Conservation (phyloP, 2,329 filamentous ascomycete species). For the Zasmidium angulare region DNA sequence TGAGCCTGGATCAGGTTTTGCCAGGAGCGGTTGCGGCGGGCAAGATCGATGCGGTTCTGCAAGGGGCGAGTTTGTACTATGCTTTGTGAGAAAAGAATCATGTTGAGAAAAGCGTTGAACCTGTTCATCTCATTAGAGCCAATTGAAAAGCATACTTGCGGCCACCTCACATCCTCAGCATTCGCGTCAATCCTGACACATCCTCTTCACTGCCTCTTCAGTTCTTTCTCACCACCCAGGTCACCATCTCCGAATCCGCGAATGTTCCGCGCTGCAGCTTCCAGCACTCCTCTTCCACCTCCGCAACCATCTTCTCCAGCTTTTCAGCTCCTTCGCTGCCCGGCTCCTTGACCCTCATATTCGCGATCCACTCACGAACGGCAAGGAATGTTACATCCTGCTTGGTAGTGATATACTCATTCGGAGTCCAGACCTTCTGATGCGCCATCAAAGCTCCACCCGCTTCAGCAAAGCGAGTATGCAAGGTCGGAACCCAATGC, state of each 20-base stretch:
- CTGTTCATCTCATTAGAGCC: too few relatives aligned
- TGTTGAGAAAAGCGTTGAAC: too few relatives aligned
- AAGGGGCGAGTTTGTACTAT: conserved; percentile 18
- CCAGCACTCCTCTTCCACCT: conserved; percentile 20
- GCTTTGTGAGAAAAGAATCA: conserved; percentile 1
- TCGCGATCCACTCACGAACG: conserved; percentile 17
- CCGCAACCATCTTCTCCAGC: conserved; percentile 12
- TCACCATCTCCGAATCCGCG: conserved; percentile 19
- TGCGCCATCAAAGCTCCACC: conserved; percentile 13
- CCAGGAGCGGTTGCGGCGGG: conserved; percentile 19
- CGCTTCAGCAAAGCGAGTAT: conserved; percentile 5
- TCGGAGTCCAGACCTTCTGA: conserved; percentile 14
- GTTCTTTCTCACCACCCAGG: conserved; percentile 22
- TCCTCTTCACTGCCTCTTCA: neutral
- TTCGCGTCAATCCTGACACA: too few relatives aligned
- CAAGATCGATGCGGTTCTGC: conserved; percentile 22
- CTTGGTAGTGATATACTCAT: conserved; percentile 12
- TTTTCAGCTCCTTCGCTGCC: conserved; percentile 2
- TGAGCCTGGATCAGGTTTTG: conserved; percentile 21
- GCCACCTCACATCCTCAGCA: too few relatives aligned
- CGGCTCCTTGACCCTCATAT: conserved; percentile 9
- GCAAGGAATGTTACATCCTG: conserved; percentile 21
- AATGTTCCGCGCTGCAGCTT: conserved; percentile 9
- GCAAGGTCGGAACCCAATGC: conserved; percentile 13
- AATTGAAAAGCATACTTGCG: too few relatives aligned